Conservation (phyloP, 306 rosid species). For the Vachellia pachyceras region DNA sequence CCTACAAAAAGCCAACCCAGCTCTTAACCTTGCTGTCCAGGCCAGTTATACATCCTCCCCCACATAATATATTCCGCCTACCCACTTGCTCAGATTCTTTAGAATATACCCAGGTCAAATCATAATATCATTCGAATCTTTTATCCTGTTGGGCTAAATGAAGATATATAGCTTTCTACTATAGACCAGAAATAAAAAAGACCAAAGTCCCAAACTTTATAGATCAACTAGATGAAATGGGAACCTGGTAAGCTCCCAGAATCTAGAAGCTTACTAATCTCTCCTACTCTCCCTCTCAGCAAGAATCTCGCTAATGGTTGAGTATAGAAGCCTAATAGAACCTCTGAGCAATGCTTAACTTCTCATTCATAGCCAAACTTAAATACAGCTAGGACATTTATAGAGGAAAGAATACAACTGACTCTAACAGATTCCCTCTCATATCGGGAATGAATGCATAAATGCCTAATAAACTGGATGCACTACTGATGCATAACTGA, state of each 20-base stretch:
- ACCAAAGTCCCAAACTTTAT: not conserved
- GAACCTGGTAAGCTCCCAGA: not conserved
- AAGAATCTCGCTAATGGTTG: no score
- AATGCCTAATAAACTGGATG: no score
- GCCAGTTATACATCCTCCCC: not conserved
- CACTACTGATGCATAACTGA: no score
- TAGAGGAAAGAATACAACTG: no score
- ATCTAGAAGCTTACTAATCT: no score
- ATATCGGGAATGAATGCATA: no score
- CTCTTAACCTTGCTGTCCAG: not conserved
- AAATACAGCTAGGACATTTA: no score
- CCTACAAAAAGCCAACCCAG: not conserved
- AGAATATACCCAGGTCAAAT: not conserved
- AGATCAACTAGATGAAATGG: not conserved
- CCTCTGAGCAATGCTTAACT: no score
- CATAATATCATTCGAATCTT: slow-evolving; percentile 2
- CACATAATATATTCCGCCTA: not conserved
- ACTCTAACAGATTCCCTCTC: no score
- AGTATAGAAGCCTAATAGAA: no score
- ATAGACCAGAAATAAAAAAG: not conserved
- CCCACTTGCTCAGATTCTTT: not conserved
- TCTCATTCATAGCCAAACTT: no score
- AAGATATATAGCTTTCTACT: not conserved
- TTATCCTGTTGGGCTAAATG: not conserved
- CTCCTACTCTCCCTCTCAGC: no score